Conservation (phyloP, 345 rosid species). For the Populus pruinosa region DNA sequence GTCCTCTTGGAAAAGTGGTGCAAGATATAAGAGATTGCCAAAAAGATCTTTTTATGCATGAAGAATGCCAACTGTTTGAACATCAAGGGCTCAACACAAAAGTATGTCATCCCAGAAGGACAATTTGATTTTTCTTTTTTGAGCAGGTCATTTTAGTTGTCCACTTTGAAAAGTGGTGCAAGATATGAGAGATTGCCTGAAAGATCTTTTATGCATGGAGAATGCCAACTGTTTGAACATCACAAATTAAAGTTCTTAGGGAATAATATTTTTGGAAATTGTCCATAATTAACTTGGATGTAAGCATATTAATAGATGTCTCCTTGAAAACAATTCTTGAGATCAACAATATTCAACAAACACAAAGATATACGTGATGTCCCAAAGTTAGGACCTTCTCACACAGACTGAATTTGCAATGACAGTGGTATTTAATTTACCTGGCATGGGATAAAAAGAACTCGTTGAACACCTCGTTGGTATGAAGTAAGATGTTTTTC, state of each 20-base stretch:
- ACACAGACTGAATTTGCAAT: neutral
- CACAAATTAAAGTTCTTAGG: neutral
- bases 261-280: neutral
- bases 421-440: conserved; percentile 27
- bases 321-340: neutral
- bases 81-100: neutral
- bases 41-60: too few relatives aligned
- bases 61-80: too few relatives aligned
- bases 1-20: neutral
- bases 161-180: neutral
- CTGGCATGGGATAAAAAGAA: conserved; percentile 97
- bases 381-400: neutral
- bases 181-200: neutral
- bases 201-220: neutral
- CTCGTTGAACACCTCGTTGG: conserved; percentile 73
- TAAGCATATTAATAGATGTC: neutral
- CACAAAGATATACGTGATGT: neutral
- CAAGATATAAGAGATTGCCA: too few relatives aligned
- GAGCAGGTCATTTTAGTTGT: neutral
- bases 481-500: conserved; percentile 72
- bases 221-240: neutral
- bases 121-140: neutral
- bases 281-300: neutral
- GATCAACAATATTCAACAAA: neutral
- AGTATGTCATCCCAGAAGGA: neutral